Conservation (phyloP, 192 early-diverging fungal species). For the Podila epigama region DNA sequence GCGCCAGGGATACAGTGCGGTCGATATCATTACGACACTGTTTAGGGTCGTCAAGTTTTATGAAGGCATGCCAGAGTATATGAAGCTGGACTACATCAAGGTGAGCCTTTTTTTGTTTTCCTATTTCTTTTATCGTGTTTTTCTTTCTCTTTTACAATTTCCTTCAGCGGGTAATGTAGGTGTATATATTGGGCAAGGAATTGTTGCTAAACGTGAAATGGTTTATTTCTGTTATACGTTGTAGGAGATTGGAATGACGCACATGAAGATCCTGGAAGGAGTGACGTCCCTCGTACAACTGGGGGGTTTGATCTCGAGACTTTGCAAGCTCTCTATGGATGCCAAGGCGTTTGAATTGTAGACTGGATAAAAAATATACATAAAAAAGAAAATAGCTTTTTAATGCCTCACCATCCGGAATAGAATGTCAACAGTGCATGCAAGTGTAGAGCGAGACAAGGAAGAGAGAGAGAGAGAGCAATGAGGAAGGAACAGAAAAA, state of each 20-base stretch:
- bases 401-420: too few relatives aligned
- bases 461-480: too few relatives aligned
- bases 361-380: not conserved
- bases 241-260: conserved; percentile 92
- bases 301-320: conserved; percentile 78
- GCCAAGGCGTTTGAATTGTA: conserved; percentile 35
- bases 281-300: conserved; percentile 86
- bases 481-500: too few relatives aligned
- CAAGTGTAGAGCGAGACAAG: too few relatives aligned
- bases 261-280: conserved; percentile 93
- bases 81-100: conserved; percentile 88
- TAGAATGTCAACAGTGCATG: too few relatives aligned
- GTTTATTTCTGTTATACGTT: too few relatives aligned
- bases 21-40: conserved; percentile 92
- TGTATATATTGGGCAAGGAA: too few relatives aligned
- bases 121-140: not conserved
- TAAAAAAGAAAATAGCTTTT: too few relatives aligned
- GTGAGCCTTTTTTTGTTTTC: conserved; percentile 28
- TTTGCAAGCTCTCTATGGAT: conserved; percentile 56
- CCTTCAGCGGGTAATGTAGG: too few relatives aligned
- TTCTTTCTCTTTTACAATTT: not conserved
- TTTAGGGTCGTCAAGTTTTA: conserved; percentile 89
- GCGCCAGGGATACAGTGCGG: conserved; percentile 82
- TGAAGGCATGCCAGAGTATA: conserved; percentile 77
- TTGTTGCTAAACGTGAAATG: too few relatives aligned